Evolutionary conservation across 139 green algal genomes (phyloP).

Genomic region (Edaphochlamys debaryana): DNA sequence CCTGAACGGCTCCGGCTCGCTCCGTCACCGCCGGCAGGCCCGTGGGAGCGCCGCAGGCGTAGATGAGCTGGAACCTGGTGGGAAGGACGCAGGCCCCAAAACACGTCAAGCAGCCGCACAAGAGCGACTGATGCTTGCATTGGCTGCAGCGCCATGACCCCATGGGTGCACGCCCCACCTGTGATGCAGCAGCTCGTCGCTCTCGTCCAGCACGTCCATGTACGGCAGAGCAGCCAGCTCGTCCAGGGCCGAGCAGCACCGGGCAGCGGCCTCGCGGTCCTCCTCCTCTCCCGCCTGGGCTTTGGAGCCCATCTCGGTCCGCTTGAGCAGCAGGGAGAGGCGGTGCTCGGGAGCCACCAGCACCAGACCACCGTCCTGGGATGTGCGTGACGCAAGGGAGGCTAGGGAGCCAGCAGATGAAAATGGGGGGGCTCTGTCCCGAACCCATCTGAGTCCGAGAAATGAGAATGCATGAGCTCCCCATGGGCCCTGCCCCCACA

Average conservation of each 20-base stretch:
- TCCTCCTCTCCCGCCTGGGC: constrained; percentile 60
- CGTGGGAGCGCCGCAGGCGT: constrained; percentile 5
- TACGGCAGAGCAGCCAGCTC: constrained; percentile 25
- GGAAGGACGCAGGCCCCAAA: neutral
- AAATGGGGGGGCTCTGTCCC: neutral
- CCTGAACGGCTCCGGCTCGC: neutral
- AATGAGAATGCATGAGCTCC: too few relatives aligned
- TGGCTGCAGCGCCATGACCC: too few relatives aligned
- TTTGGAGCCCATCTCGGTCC: constrained; percentile 39
- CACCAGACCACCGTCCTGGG: constrained; percentile 57
- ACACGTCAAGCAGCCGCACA: too few relatives aligned
- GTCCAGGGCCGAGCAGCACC: neutral
- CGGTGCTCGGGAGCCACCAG: constrained; percentile 59
- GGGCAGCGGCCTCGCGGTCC: neutral
- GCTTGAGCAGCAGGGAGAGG: constrained; percentile 52
- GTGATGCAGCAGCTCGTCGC: constrained; percentile 68
- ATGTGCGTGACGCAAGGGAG: too few relatives aligned
- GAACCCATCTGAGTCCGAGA: too few relatives aligned
- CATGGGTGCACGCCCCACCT: constrained; percentile 7
- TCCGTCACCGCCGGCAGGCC: neutral
- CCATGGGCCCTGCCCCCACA: neutral
- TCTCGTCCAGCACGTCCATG: constrained; percentile 67
- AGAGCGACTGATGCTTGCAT: too few relatives aligned
- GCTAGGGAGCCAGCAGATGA: neutral
- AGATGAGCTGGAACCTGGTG: constrained; percentile 23